Percentiles rank a stretch among this genome's conserved stretches.
These are phyloP conservation scores for Cystobasidium tubakii DNA, from an alignment of 768 basidiomycete genomes.

Conservation along the genomic window DNA sequence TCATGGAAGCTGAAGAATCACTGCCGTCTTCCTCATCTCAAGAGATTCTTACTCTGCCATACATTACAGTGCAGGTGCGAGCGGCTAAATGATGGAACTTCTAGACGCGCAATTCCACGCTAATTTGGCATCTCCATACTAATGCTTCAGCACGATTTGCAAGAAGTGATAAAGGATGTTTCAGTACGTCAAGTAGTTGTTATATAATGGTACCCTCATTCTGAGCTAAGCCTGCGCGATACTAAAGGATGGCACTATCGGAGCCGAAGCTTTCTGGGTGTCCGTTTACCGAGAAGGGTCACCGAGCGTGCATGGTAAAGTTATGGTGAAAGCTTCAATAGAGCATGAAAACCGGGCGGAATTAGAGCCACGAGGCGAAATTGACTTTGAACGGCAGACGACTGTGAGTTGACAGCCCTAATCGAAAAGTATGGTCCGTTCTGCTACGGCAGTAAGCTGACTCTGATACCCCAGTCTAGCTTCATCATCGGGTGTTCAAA, in stretches of 20 bases:
- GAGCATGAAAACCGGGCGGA: slow-evolving; percentile 55
- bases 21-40: background rate
- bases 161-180: slow-evolving; percentile 28
- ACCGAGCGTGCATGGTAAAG: slow-evolving; percentile 58
- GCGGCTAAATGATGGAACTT: background rate
- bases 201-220: background rate
- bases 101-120: background rate
- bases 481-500: slow-evolving; percentile 56
- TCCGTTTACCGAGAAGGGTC: slow-evolving; percentile 28
- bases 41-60: slow-evolving; percentile 3
- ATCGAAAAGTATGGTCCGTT: background rate
- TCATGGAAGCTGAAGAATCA: slow-evolving; percentile 3
- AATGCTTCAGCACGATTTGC: slow-evolving; percentile 24
- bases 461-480: slow-evolving; percentile 44
- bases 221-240: background rate
- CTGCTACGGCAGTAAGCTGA: background rate
- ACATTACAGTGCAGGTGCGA: slow-evolving; percentile 32
- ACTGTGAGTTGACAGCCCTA: slow-evolving; percentile 40
- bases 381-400: slow-evolving; percentile 51
- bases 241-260: slow-evolving; percentile 28
- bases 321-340: slow-evolving; percentile 54
- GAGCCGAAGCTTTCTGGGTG: slow-evolving; percentile 27
- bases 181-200: background rate
- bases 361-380: slow-evolving; percentile 55
- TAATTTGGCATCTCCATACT: background rate